Evolutionary conservation across 345 rosid species (phyloP), one percentile per base, ranked within the genome.

Genomic region (Syzygium grande): DNA sequence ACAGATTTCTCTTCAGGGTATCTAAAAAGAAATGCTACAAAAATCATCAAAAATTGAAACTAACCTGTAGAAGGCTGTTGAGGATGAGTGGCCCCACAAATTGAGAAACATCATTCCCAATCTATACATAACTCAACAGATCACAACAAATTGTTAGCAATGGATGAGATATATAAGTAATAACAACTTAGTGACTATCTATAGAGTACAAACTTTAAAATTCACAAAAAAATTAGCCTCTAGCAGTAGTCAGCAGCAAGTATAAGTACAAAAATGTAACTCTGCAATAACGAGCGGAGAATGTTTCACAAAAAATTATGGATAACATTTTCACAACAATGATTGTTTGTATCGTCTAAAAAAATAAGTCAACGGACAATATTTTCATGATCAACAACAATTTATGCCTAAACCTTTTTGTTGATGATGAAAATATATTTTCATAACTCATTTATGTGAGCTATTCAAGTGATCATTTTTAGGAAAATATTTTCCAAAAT

Each of bases 1-100:
- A 13, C 17, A n/a, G 80, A 3, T 38, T 43, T 41, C 49, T 73
- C 49, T 73, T 11, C 2, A 0, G 49, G 7, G 3, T 19, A 73
- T 73, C 83, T 38, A 10, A 34, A 73, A 38, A 11, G 83, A 19
- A 73, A 73, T 38, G 49, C 49, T 5, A 38, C 2, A 73, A 73
- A 68, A 73, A 21, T 73, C 15, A 19, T 73, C 83, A 73, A 73
- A 73, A 49, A 41, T 73, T 38, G 14, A 73, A 73, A 73, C 83
- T 38, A 85, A 98, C 99, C 99, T 96, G 92, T 87, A 98, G 91
- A 87, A 98, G 97, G 89, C 91, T 92, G 92, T 96, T 96, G 91
- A 98, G 85, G 58, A 98, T 84, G 61, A 98, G 97, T 19, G 99
- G 99, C 87, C 99, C 99, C 88, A 96, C 97, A 90, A 98, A 98